Evolutionary conservation across 2,329 filamentous ascomycete genomes (phyloP), one percentile per base, ranked within the genome.

Genomic region (Fusarium sp.): DNA sequence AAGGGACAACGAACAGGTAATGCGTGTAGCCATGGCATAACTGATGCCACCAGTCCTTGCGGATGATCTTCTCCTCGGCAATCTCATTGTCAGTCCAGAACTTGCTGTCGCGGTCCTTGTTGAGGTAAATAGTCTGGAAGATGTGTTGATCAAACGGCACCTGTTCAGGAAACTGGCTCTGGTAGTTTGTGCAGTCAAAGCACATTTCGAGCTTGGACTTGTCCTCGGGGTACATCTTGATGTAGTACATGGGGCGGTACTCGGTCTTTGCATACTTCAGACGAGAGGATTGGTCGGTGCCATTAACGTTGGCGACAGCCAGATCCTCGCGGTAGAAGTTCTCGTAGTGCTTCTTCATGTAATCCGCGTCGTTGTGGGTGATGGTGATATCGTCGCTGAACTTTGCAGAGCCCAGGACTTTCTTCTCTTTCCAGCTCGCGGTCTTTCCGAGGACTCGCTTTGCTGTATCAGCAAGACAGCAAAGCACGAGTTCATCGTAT

Each of bases 81-180:
- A 67, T 67, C 32, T 67, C 65, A 9, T 63, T 15, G 11, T 67
- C 63, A 1, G 45, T 55, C 65, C 65, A 67, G 1, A 67, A 30
- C 15, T 67, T 59, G 1, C 65, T 67, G 11, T 67, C 65, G 4
- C 65, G 45, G 0, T 67, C 63, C 4, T 64, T 67, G 32, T 88
- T 88, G 3, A 89, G 79, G 67, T 85, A 88, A 60, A 89, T 89
- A 0, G 87, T 79, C 49, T 81, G 78, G 15, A 85, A 76, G 7
- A 84, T 77, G 47, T 79, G 78, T 5, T 65, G 67, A 3, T 70
- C 67, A 2, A 67, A 67, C 0, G 65, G 65, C 1, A 67, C 65
- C n/a, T 67, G 67, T 19, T 67, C 65, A 0, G 65, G 65, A 0
- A 67, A 67, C 39, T 67, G 65, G 19, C 65, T 67, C n/a, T 67